Base-by-base conservation (phyloP, 768 basidiomycete species). In the Lactarius hengduanensis region DNA sequence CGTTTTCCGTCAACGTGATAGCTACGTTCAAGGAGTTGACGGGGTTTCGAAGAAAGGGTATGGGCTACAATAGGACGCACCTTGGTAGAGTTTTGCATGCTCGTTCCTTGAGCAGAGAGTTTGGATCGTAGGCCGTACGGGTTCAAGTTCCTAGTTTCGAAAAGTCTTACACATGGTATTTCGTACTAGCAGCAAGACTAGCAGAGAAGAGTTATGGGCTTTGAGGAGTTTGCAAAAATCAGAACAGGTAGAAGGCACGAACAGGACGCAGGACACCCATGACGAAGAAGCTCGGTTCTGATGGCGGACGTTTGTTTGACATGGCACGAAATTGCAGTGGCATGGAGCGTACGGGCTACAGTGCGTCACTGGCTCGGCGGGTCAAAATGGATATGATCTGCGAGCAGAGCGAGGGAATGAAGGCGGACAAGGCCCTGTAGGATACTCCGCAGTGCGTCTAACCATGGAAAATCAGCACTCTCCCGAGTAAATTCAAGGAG, bases 271-370 rank as follows among this genome's bases (percentile, higher is more conserved):
- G 80, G 64, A 98, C 88, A 40, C 85, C 82, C 1, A 85, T 78
- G 3, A 98, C 86, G 72, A 96, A 98, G 74, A 92, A 89, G 73
- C 94, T 97, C 28, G 94, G 86, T 73, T 91, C 91, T 16, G 81
- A 84, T 1, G 92, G 88, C 67, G 80, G 78, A 4, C 85, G 84
- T 74, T 88, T 88, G 75, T 84, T 86, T 60, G 90, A 84, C 87
- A 89, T 88, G 18, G 92, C 92, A 61, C 96, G 84, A 71, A 96
- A 92, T 71, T 98, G 95, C 0, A 91, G 89, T 1, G 94, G 93
- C 72, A 98, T 91, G 0, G 91, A 90, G 57, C 92, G 84, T 65
- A 98, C 91, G 16, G 90, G 87, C 36, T 89, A 83, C 54, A 98
- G 83, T 10, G 88, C 86, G 69, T 97, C 96, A 67, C 87, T 89